A percentile compares a stretch with the other conserved stretches of the same genome.
Conservation (phyloP, 345 rosid species). For the Excoecaria agallocha region DNA sequence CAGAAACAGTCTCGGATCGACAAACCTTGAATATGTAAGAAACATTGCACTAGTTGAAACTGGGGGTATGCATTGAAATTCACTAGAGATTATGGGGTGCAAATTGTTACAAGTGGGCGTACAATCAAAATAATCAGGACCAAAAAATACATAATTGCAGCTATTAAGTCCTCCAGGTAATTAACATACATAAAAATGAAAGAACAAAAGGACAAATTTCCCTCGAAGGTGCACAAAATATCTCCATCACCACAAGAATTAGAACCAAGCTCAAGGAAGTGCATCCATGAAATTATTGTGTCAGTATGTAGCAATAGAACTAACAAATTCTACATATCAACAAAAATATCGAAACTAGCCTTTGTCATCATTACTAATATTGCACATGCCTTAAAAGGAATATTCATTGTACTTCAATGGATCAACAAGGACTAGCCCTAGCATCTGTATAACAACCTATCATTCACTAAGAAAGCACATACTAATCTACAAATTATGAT, state of each 20-base stretch:
- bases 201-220: not conserved
- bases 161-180: not conserved
- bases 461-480: conserved; percentile 7
- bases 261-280: not conserved
- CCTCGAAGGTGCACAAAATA: not conserved
- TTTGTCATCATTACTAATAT: not conserved
- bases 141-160: not conserved
- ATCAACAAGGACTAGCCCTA: not conserved
- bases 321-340: not conserved
- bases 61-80: not conserved
- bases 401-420: not conserved
- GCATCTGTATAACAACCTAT: not conserved
- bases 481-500: not conserved
- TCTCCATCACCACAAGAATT: not conserved
- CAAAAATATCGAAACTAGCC: not conserved
- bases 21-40: not conserved
- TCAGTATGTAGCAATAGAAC: not conserved
- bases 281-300: not conserved
- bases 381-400: not conserved
- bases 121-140: not conserved
- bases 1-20: not conserved
- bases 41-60: not conserved
- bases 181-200: no score
- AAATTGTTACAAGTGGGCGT: not conserved
- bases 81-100: not conserved